Percentiles rank a stretch among this genome's conserved stretches.
These are phyloP conservation scores for Cystobasidium sp. DNA, from an alignment of 1,284 basidiomycete genomes.

Conservation along the genomic window DNA sequence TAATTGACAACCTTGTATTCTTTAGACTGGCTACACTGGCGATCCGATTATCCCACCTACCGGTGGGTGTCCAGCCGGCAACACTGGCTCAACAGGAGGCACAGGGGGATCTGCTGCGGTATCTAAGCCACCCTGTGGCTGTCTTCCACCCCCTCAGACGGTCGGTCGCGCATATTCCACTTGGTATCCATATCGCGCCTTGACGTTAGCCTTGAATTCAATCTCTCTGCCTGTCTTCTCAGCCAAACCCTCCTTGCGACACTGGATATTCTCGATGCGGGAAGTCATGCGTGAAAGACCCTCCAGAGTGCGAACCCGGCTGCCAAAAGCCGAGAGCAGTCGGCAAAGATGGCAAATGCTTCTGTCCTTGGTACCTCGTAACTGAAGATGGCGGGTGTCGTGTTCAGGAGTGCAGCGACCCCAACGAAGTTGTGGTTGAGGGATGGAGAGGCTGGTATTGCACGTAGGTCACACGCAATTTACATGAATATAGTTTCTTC, in stretches of 20 bases:
- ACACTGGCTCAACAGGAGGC: neutral
- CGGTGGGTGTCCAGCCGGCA: conserved; percentile 7
- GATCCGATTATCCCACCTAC: conserved; percentile 16
- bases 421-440: neutral
- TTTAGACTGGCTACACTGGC: conserved; percentile 15
- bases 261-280: conserved; percentile 22
- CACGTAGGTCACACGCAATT: neutral
- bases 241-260: conserved; percentile 18
- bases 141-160: neutral
- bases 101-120: neutral
- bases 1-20: too few species aligned
- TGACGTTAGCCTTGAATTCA: too few species aligned
- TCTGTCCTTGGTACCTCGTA: conserved; percentile 21
- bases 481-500: too few species aligned
- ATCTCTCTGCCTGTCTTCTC: too few species aligned
- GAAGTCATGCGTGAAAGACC: conserved; percentile 15
- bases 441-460: conserved; percentile 27
- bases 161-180: too few species aligned
- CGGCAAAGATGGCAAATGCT: conserved; percentile 14
- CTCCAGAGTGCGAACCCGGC: conserved; percentile 1
- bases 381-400: neutral
- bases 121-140: conserved; percentile 8
- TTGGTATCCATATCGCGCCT: too few species aligned
- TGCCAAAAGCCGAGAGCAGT: neutral
- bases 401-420: neutral